Conservation (phyloP, 2,329 filamentous ascomycete genomes). For the Dothistroma pini region DNA sequence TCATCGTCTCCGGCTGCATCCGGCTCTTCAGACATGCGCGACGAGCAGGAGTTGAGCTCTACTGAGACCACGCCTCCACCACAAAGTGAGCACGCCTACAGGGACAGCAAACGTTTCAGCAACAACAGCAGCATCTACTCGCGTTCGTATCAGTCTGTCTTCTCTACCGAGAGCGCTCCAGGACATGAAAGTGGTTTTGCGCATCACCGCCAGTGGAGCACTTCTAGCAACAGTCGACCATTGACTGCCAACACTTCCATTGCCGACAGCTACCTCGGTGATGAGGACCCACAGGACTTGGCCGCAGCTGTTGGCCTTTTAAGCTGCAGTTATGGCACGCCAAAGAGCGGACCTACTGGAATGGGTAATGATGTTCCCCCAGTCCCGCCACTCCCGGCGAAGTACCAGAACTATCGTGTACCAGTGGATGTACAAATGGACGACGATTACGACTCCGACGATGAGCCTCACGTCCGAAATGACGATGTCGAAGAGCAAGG, state of each 20-base stretch:
- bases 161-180: slow-evolving; percentile 50
- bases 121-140: slow-evolving; percentile 54
- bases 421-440: slow-evolving; percentile 49
- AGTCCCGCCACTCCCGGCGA: slow-evolving; percentile 79
- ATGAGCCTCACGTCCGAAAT: slow-evolving; percentile 51
- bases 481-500: slow-evolving; percentile 83
- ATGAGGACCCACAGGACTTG: slow-evolving; percentile 80
- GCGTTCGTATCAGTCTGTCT: slow-evolving; percentile 76
- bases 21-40: slow-evolving; percentile 69
- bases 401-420: slow-evolving; percentile 56
- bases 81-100: slow-evolving; percentile 59
- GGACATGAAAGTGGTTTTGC: slow-evolving; percentile 52
- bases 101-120: slow-evolving; percentile 44
- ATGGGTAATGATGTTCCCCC: slow-evolving; percentile 74
- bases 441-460: slow-evolving; percentile 42
- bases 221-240: slow-evolving; percentile 67
- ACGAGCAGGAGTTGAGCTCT: slow-evolving; percentile 70
- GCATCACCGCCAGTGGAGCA: slow-evolving; percentile 68
- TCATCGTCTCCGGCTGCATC: slow-evolving; percentile 84
- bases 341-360: slow-evolving; percentile 60
- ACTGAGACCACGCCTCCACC: slow-evolving; percentile 91
- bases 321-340: slow-evolving; percentile 86
- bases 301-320: slow-evolving; percentile 87
- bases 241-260: slow-evolving; percentile 62
- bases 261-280: slow-evolving; percentile 64